Evolutionary conservation across 169 alveolate genomes (phyloP).

Genomic region (Theileria annulata): DNA sequence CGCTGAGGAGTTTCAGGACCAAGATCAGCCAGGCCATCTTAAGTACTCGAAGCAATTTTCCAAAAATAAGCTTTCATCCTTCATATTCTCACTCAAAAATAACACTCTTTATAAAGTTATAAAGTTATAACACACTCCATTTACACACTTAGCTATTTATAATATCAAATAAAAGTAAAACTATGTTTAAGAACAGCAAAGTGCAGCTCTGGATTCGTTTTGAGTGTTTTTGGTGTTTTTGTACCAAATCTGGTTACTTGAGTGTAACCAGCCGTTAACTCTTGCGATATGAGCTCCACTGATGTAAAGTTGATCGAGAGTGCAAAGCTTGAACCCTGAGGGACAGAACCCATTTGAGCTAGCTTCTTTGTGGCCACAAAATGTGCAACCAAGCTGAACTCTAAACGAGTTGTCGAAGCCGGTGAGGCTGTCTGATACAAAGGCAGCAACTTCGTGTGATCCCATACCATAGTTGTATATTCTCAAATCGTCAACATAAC

Average conservation of each 20-base stretch:
- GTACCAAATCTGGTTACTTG: constrained; percentile 71
- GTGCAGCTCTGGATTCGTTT: constrained; percentile 37
- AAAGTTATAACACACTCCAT: background rate
- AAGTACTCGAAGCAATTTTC: background rate
- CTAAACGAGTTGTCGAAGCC: constrained; percentile 54
- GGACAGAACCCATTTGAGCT: constrained; percentile 63
- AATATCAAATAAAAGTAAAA: constrained; percentile 3
- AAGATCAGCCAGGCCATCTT: background rate
- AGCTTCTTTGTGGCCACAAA: constrained; percentile 65
- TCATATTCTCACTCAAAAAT: background rate
- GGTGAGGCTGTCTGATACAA: constrained; percentile 41
- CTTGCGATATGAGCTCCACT: constrained; percentile 76
- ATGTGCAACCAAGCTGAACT: constrained; percentile 65
- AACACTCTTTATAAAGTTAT: background rate
- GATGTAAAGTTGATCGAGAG: constrained; percentile 71
- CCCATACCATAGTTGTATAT: constrained; percentile 59
- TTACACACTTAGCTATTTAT: background rate
- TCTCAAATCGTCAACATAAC: constrained; percentile 62
- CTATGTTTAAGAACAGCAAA: constrained; percentile 57
- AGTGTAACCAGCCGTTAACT: constrained; percentile 71
- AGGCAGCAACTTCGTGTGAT: constrained; percentile 39
- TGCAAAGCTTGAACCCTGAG: constrained; percentile 61
- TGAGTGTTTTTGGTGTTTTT: constrained; percentile 29
- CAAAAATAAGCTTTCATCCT: constrained; percentile 11
- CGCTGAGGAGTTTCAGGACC: constrained; percentile 2